phyloP scores from a whole-genome alignment of 768 basidiomycete genomes.

The Chiua virens region DNA sequence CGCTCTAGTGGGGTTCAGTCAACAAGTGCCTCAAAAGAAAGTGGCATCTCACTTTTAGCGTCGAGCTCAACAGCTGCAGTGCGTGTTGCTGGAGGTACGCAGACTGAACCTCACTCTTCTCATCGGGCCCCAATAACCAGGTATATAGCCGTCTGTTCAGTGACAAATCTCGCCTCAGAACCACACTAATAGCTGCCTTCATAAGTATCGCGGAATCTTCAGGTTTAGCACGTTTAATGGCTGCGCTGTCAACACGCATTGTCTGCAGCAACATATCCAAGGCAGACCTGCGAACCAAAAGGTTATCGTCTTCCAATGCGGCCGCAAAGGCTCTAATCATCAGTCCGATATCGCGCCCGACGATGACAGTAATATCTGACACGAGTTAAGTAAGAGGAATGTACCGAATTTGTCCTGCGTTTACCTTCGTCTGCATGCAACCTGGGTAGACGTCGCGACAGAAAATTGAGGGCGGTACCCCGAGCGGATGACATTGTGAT shows the following conservation, averaged over 20 bases:
- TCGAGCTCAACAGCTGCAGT: conserved; percentile 66
- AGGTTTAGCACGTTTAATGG: conserved; percentile 63
- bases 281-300: conserved; percentile 83
- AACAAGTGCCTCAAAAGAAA: conserved; percentile 4
- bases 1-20: conserved; percentile 45
- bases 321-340: conserved; percentile 93
- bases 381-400: conserved; percentile 5
- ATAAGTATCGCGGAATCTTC: conserved; percentile 83
- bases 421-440: conserved; percentile 71
- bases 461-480: conserved; percentile 84
- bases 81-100: conserved; percentile 67
- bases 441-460: conserved; percentile 75
- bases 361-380: conserved; percentile 63
- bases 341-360: conserved; percentile 86
- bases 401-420: not conserved
- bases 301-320: conserved; percentile 89
- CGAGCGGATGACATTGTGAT: conserved; percentile 85
- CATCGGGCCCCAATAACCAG: conserved; percentile 87
- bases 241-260: conserved; percentile 69
- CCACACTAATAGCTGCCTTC: conserved; percentile 83
- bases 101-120: conserved; percentile 73
- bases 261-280: conserved; percentile 83
- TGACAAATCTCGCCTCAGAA: conserved; percentile 89
- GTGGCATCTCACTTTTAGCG: conserved; percentile 56
- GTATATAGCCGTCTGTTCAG: conserved; percentile 90